A percentile compares a stretch with the other conserved stretches of the same genome.
Evolutionary conservation across 345 rosid genomes (phyloP).

Genomic region (Aquilaria sinensis): DNA sequence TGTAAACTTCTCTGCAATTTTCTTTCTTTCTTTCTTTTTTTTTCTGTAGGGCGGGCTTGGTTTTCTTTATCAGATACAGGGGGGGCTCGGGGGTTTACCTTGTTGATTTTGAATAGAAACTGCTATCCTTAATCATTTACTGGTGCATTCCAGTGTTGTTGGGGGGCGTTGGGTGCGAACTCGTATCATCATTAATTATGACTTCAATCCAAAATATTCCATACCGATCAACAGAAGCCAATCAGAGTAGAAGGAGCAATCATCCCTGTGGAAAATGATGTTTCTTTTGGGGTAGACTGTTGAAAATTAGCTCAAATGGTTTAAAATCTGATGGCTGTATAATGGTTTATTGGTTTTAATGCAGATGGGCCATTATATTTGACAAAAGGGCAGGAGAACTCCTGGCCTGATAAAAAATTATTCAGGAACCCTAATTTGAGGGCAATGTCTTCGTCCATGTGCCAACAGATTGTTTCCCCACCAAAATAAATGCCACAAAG

Average conservation of each 20-base stretch:
- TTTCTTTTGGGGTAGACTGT: no score
- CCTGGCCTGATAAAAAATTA: neutral
- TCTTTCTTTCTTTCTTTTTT: neutral
- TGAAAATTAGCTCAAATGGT: neutral
- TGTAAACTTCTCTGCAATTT: neutral
- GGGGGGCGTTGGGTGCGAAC: no score
- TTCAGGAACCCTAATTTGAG: neutral
- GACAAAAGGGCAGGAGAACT: neutral
- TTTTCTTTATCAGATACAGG: no score
- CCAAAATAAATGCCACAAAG: neutral
- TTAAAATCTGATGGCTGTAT: neutral
- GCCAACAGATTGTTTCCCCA: neutral
- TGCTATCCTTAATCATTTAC: neutral
- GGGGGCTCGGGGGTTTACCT: neutral
- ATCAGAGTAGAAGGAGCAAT: slow-evolving; percentile 15
- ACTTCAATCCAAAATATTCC: slow-evolving; percentile 3
- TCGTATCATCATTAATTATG: neutral
- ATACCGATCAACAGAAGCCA: slow-evolving; percentile 9
- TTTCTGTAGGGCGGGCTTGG: neutral
- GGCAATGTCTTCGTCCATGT: slow-evolving; percentile 1
- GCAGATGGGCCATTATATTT: neutral
- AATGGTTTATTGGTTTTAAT: neutral
- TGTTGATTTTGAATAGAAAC: neutral
- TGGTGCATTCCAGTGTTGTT: neutral
- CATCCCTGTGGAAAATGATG: neutral